phyloP scores from a whole-genome alignment of 2,329 filamentous ascomycete species.

The Epichloe brachyelytri region DNA sequence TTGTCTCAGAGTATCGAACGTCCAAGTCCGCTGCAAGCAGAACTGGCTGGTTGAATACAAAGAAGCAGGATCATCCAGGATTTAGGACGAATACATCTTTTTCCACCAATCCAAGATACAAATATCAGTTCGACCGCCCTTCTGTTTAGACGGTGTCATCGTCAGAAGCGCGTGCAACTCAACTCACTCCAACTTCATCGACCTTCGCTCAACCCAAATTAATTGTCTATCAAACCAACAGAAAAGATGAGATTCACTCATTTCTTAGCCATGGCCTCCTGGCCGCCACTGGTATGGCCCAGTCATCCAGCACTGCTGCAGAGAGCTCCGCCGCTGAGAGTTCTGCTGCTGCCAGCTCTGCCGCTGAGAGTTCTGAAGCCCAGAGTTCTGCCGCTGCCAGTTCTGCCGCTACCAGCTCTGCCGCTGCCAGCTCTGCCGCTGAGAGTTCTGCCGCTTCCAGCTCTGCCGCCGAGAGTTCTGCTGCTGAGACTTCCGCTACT shows the following conservation, averaged over 20 bases:
- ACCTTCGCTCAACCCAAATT: constrained; percentile 5
- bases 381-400: not conserved
- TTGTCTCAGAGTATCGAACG: not conserved
- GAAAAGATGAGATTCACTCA: constrained; percentile 24
- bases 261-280: constrained; percentile 13
- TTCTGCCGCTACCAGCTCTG: not conserved
- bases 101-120: not conserved
- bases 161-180: not conserved
- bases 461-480: not conserved
- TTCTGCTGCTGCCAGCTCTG: not conserved
- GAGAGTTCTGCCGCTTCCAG: not conserved
- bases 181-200: constrained; percentile 8
- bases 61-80: not conserved
- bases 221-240: not conserved
- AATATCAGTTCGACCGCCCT: not conserved
- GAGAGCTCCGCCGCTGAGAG: not conserved
- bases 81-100: not conserved
- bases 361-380: not conserved
- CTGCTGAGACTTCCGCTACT: not conserved
- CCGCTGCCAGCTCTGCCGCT: not conserved
- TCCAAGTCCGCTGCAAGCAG: constrained; percentile 3
- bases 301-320: not conserved
- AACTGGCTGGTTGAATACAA: not conserved
- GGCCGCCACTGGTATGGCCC: constrained; percentile 1
- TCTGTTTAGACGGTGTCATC: not conserved